Evolutionary conservation across 2,329 filamentous ascomycete genomes (phyloP), one percentile per base, ranked within the genome.

Genomic region (Colletotrichum sansevieriae): DNA sequence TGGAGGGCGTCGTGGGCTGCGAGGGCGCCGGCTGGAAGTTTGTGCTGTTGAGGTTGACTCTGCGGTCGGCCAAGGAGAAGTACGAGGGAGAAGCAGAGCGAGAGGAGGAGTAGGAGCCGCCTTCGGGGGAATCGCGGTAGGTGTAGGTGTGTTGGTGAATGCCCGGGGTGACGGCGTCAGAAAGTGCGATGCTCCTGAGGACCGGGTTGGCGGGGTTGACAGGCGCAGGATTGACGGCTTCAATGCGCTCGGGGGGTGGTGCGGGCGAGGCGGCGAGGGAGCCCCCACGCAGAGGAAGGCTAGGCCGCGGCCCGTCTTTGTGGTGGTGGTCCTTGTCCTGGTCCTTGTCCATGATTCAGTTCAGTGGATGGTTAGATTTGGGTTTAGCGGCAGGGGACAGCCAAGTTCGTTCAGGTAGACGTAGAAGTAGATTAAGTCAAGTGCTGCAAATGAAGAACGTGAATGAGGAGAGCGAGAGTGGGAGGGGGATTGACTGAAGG

Each of bases 111-210:
- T 18, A 18, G 25, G 60, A 52, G 47, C 61, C 52, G 13, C 22
- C 52, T 18, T 55, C 65, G 46, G 56, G 47, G 41, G 63, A 60
- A 15, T 62, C 59, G 63, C 68, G 57, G 70, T 75, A 76, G 18
- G 71, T 76, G 70, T 75, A 76, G n/a, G 71, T 76, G 51, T 67
- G 51, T 49, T 72, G 72, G 54, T 75, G 67, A 68, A 76, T 75
- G 57, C 76, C 74, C 37, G 76, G 73, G 56, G 75, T 76, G 59
- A 77, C 74, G 62, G 75, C 76, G 65, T 75, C 74, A 55, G 63
- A 60, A 41, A 68, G 62, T 56, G 70, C 63, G 57, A 68, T 49
- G 65, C 65, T 68, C 20, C 56, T 68, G 54, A 57, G 70, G 11
- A 65, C 65, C 55, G 60, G 68, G 62, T 59, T 73, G 67, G 64